Base-by-base conservation (phyloP, 805 yeast species). In the Debaryomyces castellii region DNA sequence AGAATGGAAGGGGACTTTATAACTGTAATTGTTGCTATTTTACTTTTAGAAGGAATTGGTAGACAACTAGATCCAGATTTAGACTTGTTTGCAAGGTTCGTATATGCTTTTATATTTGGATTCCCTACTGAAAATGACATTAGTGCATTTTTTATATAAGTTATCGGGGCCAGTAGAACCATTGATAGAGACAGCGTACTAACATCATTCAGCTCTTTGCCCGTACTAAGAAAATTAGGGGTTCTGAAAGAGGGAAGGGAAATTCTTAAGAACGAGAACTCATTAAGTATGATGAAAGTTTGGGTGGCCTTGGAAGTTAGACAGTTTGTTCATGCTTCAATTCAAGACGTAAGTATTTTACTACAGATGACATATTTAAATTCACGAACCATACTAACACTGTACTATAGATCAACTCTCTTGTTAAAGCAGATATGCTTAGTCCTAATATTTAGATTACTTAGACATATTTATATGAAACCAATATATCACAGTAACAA, bases 1-100 rank as follows among this genome's bases (percentile, higher is more conserved):
- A 77, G 97, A 59, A 87, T 94, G 96, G 99, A 94, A 60, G 95
- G 96, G 5, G 99, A 94, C 64, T 94, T 94, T 60, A 83, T 94
- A 36, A 89, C 96, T 24, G 96, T 94, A 20, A 86, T 94, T n/a
- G 89, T 94, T 25, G 96, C 98, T 1, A 90, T 94, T 20, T 68
- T 94, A 44, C 72, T 94, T 45, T 69, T 94, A 46, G 99, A 94
- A 65, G 99, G 99, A 9, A 87, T 94, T 44, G 98, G 99, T 17
- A 77, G 98, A 60, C 96, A 87, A 64, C 73, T 94, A 45, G 96
- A 94, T 64, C 97, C 98, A 1, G 83, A 89, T 36, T 74, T 94
- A 58, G 99, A 94, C 67, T 77, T 94, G 41, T 92, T 94, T 77
- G 96, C 96, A 78, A 87, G 96, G 94, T 87, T 82, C 77, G 94